Evolutionary conservation across 139 green algal species (phyloP).

Genomic region (Eudorina sp.): DNA sequence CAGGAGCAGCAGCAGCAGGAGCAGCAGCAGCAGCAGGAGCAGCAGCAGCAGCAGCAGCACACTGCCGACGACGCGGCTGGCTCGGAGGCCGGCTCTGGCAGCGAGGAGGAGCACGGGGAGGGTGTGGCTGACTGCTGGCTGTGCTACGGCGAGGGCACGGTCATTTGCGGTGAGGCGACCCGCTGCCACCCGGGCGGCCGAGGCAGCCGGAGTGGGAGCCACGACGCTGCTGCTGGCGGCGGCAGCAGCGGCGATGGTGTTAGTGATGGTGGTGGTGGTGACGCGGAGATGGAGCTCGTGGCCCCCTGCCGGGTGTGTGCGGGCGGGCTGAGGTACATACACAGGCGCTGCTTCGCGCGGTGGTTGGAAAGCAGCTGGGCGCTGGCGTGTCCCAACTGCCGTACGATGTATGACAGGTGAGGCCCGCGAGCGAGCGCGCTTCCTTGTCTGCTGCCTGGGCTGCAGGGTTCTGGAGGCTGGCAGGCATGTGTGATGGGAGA

Average conservation of each 20-base stretch:
- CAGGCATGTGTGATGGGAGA: too few species aligned
- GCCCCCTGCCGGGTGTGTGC: conserved; percentile 20
- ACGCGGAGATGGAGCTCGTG: not conserved
- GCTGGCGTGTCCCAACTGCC: conserved; percentile 28
- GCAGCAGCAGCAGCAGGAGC: too few species aligned
- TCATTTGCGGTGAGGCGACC: not conserved
- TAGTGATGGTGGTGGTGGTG: not conserved
- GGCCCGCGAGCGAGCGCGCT: too few species aligned
- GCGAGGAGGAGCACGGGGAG: not conserved
- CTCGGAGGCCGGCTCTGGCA: not conserved
- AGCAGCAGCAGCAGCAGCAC: too few species aligned
- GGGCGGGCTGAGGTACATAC: conserved; percentile 28
- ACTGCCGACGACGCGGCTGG: not conserved
- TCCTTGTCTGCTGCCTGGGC: too few species aligned
- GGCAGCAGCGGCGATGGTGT: not conserved
- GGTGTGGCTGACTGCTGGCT: conserved; percentile 24
- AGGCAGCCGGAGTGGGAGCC: not conserved
- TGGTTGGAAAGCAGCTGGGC: conserved; percentile 40
- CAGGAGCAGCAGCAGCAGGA: too few species aligned
- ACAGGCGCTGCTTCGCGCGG: conserved; percentile 2
- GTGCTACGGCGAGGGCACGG: conserved; percentile 26
- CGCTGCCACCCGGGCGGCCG: not conserved
- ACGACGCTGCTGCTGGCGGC: not conserved
- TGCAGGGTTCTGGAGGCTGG: too few species aligned
- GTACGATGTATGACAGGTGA: conserved; percentile 32